A percentile compares a stretch with the other conserved stretches of the same genome.
Conservation (phyloP, 2,329 filamentous ascomycete genomes). For the Phialophora expanda region DNA sequence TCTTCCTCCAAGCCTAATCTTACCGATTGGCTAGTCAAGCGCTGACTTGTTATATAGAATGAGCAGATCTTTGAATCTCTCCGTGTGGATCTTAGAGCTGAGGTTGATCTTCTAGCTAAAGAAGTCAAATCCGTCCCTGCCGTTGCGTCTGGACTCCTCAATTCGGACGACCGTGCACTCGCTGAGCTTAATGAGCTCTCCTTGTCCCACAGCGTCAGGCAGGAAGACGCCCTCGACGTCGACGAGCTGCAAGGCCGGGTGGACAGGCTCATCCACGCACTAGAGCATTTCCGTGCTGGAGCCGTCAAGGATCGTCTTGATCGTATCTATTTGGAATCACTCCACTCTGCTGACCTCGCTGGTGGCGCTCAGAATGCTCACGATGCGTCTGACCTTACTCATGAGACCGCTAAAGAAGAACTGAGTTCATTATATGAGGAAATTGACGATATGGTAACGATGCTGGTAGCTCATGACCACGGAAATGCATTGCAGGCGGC, state of each 20-base stretch:
- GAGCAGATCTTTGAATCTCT: slow-evolving; percentile 25
- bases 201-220: neutral
- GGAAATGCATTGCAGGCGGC: slow-evolving; percentile 15
- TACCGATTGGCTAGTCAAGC: neutral
- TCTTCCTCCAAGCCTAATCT: neutral
- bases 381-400: neutral
- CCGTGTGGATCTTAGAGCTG: slow-evolving; percentile 11
- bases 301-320: slow-evolving; percentile 34
- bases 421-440: slow-evolving; percentile 35
- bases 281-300: slow-evolving; percentile 27
- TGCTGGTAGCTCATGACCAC: slow-evolving; percentile 35
- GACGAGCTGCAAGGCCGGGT: slow-evolving; percentile 12
- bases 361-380: neutral
- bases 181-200: slow-evolving; percentile 24
- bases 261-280: slow-evolving; percentile 21
- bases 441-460: slow-evolving; percentile 36
- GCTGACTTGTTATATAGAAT: slow-evolving; percentile 12
- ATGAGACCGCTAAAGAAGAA: slow-evolving; percentile 24
- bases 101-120: slow-evolving; percentile 14
- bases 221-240: slow-evolving; percentile 9
- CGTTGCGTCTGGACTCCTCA: slow-evolving; percentile 18
- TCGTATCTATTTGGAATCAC: slow-evolving; percentile 31
- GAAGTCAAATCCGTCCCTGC: slow-evolving; percentile 22
- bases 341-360: neutral
- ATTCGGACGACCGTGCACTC: slow-evolving; percentile 32